Percentiles rank a stretch among this genome's conserved stretches.
Conservation (phyloP, 2,329 filamentous ascomycete genomes). For the Didymella pomorum region DNA sequence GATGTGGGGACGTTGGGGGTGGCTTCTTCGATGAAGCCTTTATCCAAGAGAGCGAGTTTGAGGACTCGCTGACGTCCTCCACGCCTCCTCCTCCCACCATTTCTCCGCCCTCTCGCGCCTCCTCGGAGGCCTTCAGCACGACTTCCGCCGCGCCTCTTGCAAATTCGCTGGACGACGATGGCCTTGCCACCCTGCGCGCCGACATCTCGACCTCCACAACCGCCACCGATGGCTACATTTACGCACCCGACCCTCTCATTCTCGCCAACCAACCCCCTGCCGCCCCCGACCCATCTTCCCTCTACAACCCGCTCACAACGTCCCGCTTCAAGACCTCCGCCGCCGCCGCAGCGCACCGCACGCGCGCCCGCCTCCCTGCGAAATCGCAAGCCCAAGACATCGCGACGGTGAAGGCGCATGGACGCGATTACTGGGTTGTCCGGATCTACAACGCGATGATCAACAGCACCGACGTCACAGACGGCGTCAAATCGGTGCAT, state of each 20-base stretch:
- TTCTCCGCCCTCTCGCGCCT: neutral
- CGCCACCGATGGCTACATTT: neutral
- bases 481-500: slow-evolving; percentile 27
- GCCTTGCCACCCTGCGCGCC: neutral
- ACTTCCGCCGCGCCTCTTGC: neutral
- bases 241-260: neutral
- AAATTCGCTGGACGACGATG: slow-evolving; percentile 5
- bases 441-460: slow-evolving; percentile 44
- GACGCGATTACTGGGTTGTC: slow-evolving; percentile 44
- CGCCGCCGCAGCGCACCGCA: slow-evolving; percentile 31
- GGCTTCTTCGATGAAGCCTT: neutral
- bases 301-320: slow-evolving; percentile 26
- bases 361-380: slow-evolving; percentile 21
- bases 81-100: neutral
- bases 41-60: neutral
- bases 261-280: slow-evolving; percentile 5
- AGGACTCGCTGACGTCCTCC: neutral
- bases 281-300: neutral
- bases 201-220: neutral
- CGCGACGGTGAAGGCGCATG: slow-evolving; percentile 30
- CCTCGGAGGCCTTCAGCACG: neutral
- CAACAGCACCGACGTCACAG: slow-evolving; percentile 28
- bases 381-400: slow-evolving; percentile 30
- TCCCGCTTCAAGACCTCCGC: slow-evolving; percentile 30
- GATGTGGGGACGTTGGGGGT: neutral